Percentiles rank a stretch among this genome's conserved stretches.
These are phyloP conservation scores for Trichocomaceae sp. DNA, from an alignment of 2,329 filamentous ascomycete genomes.

Conservation along the genomic window DNA sequence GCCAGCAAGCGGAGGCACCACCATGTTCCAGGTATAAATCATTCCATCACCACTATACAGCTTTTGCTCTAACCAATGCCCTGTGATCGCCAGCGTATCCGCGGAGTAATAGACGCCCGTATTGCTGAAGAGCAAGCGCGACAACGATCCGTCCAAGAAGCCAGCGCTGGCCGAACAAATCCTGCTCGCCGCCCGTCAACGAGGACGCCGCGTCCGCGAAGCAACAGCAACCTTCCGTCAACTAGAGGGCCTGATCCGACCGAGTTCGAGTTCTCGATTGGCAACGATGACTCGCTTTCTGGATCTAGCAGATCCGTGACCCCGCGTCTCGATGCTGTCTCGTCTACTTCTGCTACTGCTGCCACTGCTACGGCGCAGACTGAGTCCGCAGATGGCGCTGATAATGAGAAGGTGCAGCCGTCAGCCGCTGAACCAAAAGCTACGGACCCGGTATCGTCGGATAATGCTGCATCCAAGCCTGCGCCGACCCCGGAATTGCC, in stretches of 20 bases:
- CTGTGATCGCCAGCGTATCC: conserved; percentile 56
- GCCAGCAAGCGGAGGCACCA: conserved; percentile 12
- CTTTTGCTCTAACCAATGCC: background rate
- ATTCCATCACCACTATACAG: background rate
- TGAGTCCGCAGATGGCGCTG: conserved; percentile 17
- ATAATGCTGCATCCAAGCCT: conserved; percentile 20
- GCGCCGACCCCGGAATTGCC: conserved; percentile 51
- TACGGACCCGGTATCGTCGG: conserved; percentile 18
- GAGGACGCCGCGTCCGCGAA: conserved; percentile 27
- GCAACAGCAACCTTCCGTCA: conserved; percentile 29
- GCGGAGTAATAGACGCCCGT: conserved; percentile 75
- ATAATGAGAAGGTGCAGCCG: conserved; percentile 18
- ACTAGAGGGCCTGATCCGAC: conserved; percentile 69
- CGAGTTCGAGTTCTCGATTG: conserved; percentile 83
- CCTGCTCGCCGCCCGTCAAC: conserved; percentile 32
- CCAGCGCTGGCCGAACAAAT: conserved; percentile 36
- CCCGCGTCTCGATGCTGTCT: conserved; percentile 45
- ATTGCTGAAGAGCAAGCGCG: conserved; percentile 90
- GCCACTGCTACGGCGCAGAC: background rate
- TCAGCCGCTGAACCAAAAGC: conserved; percentile 12
- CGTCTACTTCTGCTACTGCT: conserved; percentile 16
- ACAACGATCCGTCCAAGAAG: conserved; percentile 50
- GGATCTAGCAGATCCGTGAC: conserved; percentile 54
- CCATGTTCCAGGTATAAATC: conserved; percentile 27
- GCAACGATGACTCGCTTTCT: conserved; percentile 61